Evolutionary conservation across 768 basidiomycete genomes (phyloP), one percentile per base, ranked within the genome.

Genomic region (Rhizopogon sp.): DNA sequence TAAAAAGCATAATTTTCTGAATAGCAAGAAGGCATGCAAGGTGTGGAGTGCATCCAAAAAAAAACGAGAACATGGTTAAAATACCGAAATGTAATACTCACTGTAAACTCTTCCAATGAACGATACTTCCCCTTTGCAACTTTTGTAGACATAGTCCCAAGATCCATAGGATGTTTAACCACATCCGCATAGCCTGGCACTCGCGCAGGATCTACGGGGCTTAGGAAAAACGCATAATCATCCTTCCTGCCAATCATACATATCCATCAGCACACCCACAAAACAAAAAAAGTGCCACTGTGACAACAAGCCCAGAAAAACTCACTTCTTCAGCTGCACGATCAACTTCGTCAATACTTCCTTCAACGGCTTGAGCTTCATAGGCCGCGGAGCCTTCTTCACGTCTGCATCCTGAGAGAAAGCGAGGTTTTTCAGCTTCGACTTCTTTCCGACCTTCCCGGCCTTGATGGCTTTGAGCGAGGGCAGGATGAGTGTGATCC

Each of bases 161-260:
- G 76, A 64, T 98, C 94, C 94, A 98, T 98, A 6, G 95, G 93
- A 17, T 78, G 76, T 62, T 88, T 85, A 50, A 98, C 82, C 46
- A 85, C 72, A 74, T 87, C 83, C 11, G 73, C 54, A 59, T 87
- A 87, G 1, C 83, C 83, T 10, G 83, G 78, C 0, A 89, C 83
- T 59, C 80, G 76, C 2, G 72, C 66, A 0, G 70, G 66, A 66
- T 90, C 77, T 6, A 92, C 90, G 1, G 88, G 88, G 39, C 69
- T 63, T 53, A 90, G 68, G 66, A 92, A 92, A 70, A 91, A 91
- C 2, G 86, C 88, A 75, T 92, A 92, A 69, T 89, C 87, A 65
- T 91, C 90, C 68, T 87, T 90, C 74, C 90, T 91, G 60, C 65
- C 55, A 55, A 55, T 49, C 42, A 22, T 14, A 35, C 29, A 29